Conservation (phyloP, 2,329 filamentous ascomycete genomes). For the Dactylellina sp. region DNA sequence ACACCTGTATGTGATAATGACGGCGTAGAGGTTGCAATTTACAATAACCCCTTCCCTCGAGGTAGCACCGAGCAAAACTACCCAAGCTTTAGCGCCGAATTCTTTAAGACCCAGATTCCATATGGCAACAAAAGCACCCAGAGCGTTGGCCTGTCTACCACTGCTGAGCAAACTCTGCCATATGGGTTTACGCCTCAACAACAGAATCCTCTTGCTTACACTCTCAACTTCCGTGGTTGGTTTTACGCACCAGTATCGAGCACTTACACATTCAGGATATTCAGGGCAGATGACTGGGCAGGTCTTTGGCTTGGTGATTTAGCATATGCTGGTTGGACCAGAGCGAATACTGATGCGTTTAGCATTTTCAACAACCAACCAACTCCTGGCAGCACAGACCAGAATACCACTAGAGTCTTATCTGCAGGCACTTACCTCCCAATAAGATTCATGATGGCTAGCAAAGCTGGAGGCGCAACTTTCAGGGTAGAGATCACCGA, state of each 20-base stretch:
- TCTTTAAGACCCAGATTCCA: conserved; percentile 1
- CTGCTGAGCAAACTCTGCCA: background rate
- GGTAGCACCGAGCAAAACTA: background rate
- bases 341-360: background rate
- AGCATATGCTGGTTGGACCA: conserved; percentile 6
- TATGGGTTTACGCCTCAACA: background rate
- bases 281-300: conserved; percentile 6
- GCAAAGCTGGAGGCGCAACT: background rate
- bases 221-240: conserved; percentile 7
- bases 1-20: background rate
- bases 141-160: background rate
- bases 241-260: conserved; percentile 8
- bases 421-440: conserved; percentile 12
- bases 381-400: background rate
- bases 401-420: background rate
- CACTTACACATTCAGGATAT: conserved; percentile 2
- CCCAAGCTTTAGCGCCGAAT: conserved; percentile 1
- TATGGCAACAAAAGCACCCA: conserved; percentile 1
- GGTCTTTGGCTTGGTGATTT: conserved; percentile 11
- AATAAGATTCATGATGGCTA: conserved; percentile 20
- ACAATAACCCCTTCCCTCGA: conserved; percentile 3
- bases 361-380: conserved; percentile 5
- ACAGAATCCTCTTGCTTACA: background rate
- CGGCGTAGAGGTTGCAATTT: conserved; percentile 4
- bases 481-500: background rate